Conservation (phyloP, 2,329 filamentous ascomycete species). For the Ophiognomonia clavigignenti-juglandacearum region DNA sequence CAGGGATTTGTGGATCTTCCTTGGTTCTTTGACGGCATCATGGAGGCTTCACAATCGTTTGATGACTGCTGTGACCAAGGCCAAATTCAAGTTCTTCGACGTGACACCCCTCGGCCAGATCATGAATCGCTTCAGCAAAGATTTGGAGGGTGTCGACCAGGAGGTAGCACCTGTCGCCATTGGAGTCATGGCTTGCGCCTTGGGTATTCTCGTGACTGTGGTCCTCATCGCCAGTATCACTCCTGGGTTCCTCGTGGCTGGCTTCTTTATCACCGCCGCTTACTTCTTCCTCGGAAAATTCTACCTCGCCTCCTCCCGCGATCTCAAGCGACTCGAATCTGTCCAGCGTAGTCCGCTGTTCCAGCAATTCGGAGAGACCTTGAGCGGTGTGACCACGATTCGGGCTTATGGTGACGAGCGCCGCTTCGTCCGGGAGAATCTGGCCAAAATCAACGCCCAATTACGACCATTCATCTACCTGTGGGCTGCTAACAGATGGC, state of each 20-base stretch:
- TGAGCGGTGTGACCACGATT: constrained; percentile 93
- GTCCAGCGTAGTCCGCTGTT: constrained; percentile 92
- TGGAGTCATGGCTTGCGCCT: constrained; percentile 59
- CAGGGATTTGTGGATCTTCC: constrained; percentile 85
- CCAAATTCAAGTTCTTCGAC: constrained; percentile 97
- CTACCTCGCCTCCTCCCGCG: constrained; percentile 88
- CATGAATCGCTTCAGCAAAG: constrained; percentile 98
- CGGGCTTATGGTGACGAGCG: constrained; percentile 92
- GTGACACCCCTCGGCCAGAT: constrained; percentile 91
- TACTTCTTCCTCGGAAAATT: constrained; percentile 82
- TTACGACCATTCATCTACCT: constrained; percentile 92
- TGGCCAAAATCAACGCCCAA: constrained; percentile 82
- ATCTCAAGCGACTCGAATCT: constrained; percentile 91
- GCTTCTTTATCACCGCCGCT: constrained; percentile 73
- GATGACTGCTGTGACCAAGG: constrained; percentile 74
- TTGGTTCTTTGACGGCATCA: constrained; percentile 84
- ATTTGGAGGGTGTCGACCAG: constrained; percentile 90
- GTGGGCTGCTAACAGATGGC: constrained; percentile 96
- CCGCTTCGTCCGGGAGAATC: constrained; percentile 88
- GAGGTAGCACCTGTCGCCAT: constrained; percentile 93
- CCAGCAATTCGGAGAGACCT: constrained; percentile 95
- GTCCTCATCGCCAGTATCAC: constrained; percentile 84
- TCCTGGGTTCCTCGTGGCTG: constrained; percentile 84
- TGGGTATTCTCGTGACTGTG: constrained; percentile 76
- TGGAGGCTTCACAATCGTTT: constrained; percentile 75